Percentiles rank a stretch among this genome's conserved stretches.
Evolutionary conservation across 2,329 filamentous ascomycete genomes (phyloP).

Genomic region (Monosporascus sp.): DNA sequence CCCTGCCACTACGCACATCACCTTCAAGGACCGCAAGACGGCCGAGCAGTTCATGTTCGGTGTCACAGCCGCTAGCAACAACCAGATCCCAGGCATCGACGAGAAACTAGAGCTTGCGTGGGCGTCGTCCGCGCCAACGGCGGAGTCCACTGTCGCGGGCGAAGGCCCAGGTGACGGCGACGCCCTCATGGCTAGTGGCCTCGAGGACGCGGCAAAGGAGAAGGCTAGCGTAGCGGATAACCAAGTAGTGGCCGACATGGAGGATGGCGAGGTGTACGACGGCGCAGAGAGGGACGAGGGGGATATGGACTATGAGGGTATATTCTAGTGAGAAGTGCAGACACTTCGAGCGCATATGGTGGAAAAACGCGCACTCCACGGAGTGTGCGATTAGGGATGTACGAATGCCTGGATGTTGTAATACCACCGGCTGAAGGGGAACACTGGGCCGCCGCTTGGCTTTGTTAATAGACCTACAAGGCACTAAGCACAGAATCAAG

Average conservation of each 20-base stretch:
- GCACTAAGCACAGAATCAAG: too few species aligned
- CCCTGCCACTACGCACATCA: constrained; percentile 45
- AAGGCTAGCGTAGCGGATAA: constrained; percentile 14
- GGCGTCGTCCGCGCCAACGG: constrained; percentile 35
- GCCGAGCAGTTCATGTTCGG: constrained; percentile 65
- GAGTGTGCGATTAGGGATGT: too few species aligned
- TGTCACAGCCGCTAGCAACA: constrained; percentile 32
- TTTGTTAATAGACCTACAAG: too few species aligned
- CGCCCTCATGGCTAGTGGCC: constrained; percentile 11
- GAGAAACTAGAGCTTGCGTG: constrained; percentile 63
- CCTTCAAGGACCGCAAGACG: constrained; percentile 63
- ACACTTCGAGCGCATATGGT: too few species aligned
- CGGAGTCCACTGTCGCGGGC: constrained; percentile 6
- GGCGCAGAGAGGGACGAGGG: constrained; percentile 18
- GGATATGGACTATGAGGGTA: constrained; percentile 30
- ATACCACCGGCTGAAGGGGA: too few species aligned
- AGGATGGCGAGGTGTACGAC: constrained; percentile 23
- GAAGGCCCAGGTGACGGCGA: constrained; percentile 11
- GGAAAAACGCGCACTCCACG: too few species aligned
- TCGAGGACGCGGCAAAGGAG: constrained; percentile 15
- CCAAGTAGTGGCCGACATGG: constrained; percentile 11
- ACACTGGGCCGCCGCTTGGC: too few species aligned
- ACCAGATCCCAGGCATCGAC: constrained; percentile 55
- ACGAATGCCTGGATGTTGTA: too few species aligned
- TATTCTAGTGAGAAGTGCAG: constrained; percentile 5